Conservation (phyloP, 345 rosid species). For the Melastoma malabathricum region DNA sequence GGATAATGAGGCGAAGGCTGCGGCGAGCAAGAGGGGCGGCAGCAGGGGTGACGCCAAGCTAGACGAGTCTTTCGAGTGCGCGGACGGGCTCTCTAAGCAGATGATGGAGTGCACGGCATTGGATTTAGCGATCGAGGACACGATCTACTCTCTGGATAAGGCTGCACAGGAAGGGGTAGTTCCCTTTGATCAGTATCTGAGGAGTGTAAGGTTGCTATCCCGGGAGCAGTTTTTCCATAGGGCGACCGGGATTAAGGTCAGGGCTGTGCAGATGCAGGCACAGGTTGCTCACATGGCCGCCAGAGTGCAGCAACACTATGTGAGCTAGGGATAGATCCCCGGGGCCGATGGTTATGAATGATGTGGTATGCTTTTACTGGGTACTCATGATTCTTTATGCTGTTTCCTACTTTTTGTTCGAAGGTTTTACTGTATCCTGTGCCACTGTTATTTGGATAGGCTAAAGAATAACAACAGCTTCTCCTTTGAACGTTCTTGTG, state of each 20-base stretch:
- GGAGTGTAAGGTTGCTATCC: conserved; percentile 77
- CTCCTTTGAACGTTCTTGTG: too few species aligned
- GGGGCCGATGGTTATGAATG: too few species aligned
- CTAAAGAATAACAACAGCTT: too few species aligned
- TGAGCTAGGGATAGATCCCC: not conserved
- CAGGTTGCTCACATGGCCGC: conserved; percentile 81
- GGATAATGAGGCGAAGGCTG: conserved; percentile 45
- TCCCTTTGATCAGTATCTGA: conserved; percentile 72
- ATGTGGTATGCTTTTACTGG: too few species aligned
- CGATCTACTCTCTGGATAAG: conserved; percentile 62
- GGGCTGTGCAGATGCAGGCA: conserved; percentile 77
- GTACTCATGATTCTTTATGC: too few species aligned
- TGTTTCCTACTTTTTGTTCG: too few species aligned
- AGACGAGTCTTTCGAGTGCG: conserved; percentile 45
- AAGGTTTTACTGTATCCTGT: too few species aligned
- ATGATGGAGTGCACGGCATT: conserved; percentile 63
- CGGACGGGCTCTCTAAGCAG: conserved; percentile 51
- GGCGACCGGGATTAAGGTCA: conserved; percentile 66
- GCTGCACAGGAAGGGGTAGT: conserved; percentile 52
- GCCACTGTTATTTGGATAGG: too few species aligned
- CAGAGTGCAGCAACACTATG: conserved; percentile 26
- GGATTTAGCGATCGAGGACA: conserved; percentile 84
- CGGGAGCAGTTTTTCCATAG: conserved; percentile 85
- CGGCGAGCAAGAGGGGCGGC: conserved; percentile 21
- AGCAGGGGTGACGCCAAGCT: too few species aligned